Conservation (phyloP, 441 rosid species). For the Capsella rubella region DNA sequence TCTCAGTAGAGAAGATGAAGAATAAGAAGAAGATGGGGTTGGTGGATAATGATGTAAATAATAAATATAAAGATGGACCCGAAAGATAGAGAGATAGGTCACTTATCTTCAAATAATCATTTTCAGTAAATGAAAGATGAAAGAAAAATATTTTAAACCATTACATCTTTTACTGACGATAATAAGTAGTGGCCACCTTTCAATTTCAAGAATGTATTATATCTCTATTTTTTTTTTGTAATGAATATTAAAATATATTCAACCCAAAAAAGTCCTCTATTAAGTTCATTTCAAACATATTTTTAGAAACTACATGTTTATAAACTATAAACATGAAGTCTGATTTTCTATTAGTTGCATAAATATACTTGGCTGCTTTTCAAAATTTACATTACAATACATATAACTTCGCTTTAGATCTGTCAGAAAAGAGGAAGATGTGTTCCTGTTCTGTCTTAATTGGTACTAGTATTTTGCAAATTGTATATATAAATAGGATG, state of each 20-base stretch:
- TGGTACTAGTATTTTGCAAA: not conserved
- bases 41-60: constrained; percentile 45
- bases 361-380: not conserved
- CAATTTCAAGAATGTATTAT: not conserved
- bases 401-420: not conserved
- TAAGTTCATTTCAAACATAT: not conserved
- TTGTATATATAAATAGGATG: constrained; percentile 14
- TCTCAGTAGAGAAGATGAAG: constrained; percentile 31
- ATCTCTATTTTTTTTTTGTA: no score
- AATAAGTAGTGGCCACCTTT: not conserved
- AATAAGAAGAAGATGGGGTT: constrained; percentile 42
- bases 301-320: constrained; percentile 1
- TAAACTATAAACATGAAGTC: no score
- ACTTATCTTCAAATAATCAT: constrained; percentile 33
- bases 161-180: constrained; percentile 5
- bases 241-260: no score
- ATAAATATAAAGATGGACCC: constrained; percentile 44
- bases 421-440: not conserved
- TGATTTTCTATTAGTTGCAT: not conserved
- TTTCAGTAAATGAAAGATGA: constrained; percentile 31
- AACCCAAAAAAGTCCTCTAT: not conserved
- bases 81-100: constrained; percentile 23
- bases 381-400: not conserved
- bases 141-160: not conserved
- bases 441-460: constrained; percentile 1